A percentile compares a stretch with the other conserved stretches of the same genome.
These are phyloP conservation scores for Acer saccharum DNA, from an alignment of 345 rosid genomes.

Conservation along the genomic window DNA sequence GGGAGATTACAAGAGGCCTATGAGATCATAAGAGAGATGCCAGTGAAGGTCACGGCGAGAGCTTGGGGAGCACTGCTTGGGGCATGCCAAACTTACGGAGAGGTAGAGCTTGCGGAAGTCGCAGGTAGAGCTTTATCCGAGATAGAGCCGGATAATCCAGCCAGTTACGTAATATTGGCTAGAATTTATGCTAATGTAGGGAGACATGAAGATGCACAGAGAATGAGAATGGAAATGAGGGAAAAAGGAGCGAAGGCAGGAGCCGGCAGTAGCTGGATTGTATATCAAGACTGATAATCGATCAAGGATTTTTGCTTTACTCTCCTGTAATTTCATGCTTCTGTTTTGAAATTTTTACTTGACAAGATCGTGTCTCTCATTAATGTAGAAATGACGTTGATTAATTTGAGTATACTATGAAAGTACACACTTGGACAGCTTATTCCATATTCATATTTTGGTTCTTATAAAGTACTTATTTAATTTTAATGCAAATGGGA, in stretches of 20 bases:
- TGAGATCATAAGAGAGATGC: conserved; percentile 48
- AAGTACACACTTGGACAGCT: no score
- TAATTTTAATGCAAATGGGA: no score
- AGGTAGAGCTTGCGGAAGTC: conserved; percentile 63
- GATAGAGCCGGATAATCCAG: conserved; percentile 65
- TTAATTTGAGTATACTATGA: no score
- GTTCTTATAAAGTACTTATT: no score
- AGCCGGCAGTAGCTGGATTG: conserved; percentile 61
- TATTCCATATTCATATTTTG: no score
- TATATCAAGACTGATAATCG: conserved; percentile 31
- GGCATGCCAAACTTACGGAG: conserved; percentile 60
- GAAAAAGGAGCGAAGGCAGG: conserved; percentile 50
- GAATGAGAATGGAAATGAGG: conserved; percentile 56
- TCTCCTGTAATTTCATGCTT: no score
- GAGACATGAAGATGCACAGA: conserved; percentile 60
- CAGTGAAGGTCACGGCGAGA: conserved; percentile 52
- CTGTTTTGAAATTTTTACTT: no score
- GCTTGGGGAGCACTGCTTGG: conserved; percentile 73
- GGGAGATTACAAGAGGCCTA: conserved; percentile 62
- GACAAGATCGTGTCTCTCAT: no score
- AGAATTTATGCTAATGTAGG: conserved; percentile 55
- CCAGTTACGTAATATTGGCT: conserved; percentile 51
- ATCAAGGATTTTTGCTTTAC: not conserved
- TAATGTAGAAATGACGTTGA: no score
- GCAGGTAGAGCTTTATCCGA: conserved; percentile 51